Evolutionary conservation across 1,284 basidiomycete species (phyloP), one percentile per base, ranked within the genome.

Genomic region (Naganishia sp.): DNA sequence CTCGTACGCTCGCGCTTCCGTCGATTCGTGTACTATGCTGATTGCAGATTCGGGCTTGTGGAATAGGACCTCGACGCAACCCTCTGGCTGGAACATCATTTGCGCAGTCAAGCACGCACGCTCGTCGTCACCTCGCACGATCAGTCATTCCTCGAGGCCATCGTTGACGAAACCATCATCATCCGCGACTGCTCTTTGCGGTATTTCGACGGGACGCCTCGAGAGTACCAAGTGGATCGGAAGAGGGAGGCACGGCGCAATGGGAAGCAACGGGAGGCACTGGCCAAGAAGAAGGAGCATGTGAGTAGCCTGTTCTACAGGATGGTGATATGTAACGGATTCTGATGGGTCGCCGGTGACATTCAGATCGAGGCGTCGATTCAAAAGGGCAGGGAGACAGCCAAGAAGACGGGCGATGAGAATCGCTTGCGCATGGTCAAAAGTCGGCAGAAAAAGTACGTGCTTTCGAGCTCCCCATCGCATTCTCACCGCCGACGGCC

Each of bases 41-140:
- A 52, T 32, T 18, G 15, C 28, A 52, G 6, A 31, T 15, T 32
- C 25, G n/a, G 25, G 10, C 15, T 54, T 10, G 47, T 35, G n/a
- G 21, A n/a, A 2, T 49, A 74, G 71, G 79, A 81, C 66, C 72
- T 81, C 23, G 74, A 76, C 31, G 74, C 79, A 0, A 73, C 80
- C 1, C 75, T 82, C 23, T 83, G 80, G 76, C 79, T 83, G 2
- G 84, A 89, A 72, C 76, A 81, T 2, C 86, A 86, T 71, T 81
- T 90, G 25, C 71, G 57, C 0, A 68, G 81, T 1, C 75, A 77
- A 18, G 76, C 81, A 28, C 81, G 83, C 3, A 86, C 87, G 0
- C 78, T 90, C 11, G 82, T 90, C 32, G 79, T 82, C 63, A 80
- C 87, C 28, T 86, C 88, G 0, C 89, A 90, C 75, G 89, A 90